Evolutionary conservation across 1,139 yeast species (phyloP), one percentile per base, ranked within the genome.

Genomic region (Geotrichum restrictum): DNA sequence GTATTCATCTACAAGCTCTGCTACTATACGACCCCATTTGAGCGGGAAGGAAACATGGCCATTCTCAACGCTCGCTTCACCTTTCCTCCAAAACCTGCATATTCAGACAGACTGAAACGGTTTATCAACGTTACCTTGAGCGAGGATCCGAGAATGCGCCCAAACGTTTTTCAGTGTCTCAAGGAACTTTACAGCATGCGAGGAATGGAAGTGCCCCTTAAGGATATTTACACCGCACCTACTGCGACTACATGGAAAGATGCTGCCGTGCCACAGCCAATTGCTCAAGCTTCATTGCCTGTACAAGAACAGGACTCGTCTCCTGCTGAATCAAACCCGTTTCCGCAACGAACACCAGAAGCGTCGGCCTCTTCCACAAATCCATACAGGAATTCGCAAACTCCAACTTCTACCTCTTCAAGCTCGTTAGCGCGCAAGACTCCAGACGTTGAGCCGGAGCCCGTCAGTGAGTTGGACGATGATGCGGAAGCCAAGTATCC

Each of bases 21-120:
- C 66, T 93, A 87, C 70, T 93, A 88, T 68, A 91, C 89, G 1
- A 93, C 98, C 0, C 98, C 98, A 0, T 93, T 93, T 68, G 98
- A 93, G 69, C 57, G 60, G 38, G 82, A 84, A 11, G 88, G 88
- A 21, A 85, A 80, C 58, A 69, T 81, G 59, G 87, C 87, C 2
- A 82, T 84, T 49, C 68, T 83, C 51, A 83, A 80, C 64, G 79
- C 86, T 1, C 75, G 78, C 49, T 83, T 78, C 65, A 74, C 74
- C 24, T 81, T 82, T 59, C 89, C 88, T 11, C 61, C 67, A 1
- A 63, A 65, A 39, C 77, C 77, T 5, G 65, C 59, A 22, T 74
- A 72, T 60, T 68, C 74, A 10, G 69, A 66, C 42, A 60, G 73
- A 18, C 62, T 71, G 39, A 69, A 70, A 55, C 65, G 70, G 44